These are phyloP conservation scores for Grigorovia yakushimaensis DNA, from an alignment of 805 yeast species.

Conservation along the genomic window DNA sequence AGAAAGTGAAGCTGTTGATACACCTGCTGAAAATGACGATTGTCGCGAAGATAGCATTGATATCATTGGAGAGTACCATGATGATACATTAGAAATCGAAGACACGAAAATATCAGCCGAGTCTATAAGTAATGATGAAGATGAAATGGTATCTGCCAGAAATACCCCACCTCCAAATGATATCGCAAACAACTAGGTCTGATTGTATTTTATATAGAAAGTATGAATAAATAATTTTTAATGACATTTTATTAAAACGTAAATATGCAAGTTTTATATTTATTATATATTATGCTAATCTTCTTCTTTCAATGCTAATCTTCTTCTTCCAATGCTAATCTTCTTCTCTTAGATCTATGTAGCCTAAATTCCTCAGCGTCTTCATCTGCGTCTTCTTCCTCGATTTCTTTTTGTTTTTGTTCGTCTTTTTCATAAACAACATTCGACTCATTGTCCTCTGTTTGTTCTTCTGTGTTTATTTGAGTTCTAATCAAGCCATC, in stretches of 20 bases:
- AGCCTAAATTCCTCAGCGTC: background rate
- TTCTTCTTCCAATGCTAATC: slow-evolving; percentile 2
- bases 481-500: no score
- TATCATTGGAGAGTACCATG: slow-evolving; percentile 7
- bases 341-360: slow-evolving; percentile 1
- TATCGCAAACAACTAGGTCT: background rate
- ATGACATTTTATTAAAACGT: background rate
- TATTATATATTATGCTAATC: background rate
- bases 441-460: no score
- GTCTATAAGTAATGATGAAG: background rate
- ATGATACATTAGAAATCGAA: background rate
- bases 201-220: background rate
- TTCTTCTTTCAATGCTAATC: background rate
- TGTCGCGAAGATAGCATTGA: slow-evolving; percentile 3
- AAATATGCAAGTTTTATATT: background rate
- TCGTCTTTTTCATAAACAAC: no score
- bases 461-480: no score
- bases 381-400: slow-evolving; percentile 2
- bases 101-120: background rate
- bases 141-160: background rate
- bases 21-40: background rate
- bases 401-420: no score
- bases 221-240: background rate
- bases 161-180: background rate
- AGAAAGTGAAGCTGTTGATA: background rate